These are phyloP conservation scores for Yarrowia keelungensis DNA, from an alignment of 805 yeast species.

Conservation along the genomic window DNA sequence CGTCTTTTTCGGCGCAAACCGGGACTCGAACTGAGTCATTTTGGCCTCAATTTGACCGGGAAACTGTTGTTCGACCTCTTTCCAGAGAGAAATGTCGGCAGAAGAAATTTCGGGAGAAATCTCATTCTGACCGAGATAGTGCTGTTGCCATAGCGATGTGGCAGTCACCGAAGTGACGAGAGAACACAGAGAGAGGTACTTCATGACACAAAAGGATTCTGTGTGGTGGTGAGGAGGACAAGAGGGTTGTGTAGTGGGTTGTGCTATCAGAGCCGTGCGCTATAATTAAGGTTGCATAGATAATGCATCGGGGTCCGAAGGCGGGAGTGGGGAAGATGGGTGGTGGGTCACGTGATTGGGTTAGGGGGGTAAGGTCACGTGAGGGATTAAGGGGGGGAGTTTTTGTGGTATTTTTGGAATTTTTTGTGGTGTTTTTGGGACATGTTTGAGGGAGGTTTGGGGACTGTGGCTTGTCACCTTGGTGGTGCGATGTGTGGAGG, in stretches of 20 bases:
- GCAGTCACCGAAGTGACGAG: slow-evolving; percentile 9
- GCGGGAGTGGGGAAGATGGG: too few relatives aligned
- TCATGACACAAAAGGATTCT: background rate
- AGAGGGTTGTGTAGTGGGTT: background rate
- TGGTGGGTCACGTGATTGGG: too few relatives aligned
- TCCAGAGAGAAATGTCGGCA: slow-evolving; percentile 16
- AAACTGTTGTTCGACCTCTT: slow-evolving; percentile 1
- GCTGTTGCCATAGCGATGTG: slow-evolving; percentile 24
- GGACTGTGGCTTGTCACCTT: too few relatives aligned
- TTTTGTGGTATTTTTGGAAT: too few relatives aligned
- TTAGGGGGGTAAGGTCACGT: too few relatives aligned
- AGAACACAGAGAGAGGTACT: background rate
- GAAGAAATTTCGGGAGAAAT: slow-evolving; percentile 3
- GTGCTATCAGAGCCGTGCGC: too few relatives aligned
- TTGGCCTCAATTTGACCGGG: slow-evolving; percentile 16
- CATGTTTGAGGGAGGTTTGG: too few relatives aligned
- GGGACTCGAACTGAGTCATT: slow-evolving; percentile 12
- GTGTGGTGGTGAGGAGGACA: background rate
- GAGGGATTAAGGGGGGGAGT: too few relatives aligned
- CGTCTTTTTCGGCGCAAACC: slow-evolving; percentile 29
- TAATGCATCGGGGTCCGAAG: too few relatives aligned
- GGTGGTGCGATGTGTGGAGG: too few relatives aligned
- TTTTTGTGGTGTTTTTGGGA: too few relatives aligned
- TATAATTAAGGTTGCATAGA: too few relatives aligned
- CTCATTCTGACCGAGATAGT: background rate